Evolutionary conservation across 345 rosid species (phyloP).

Genomic region (Ceriops decandra): DNA sequence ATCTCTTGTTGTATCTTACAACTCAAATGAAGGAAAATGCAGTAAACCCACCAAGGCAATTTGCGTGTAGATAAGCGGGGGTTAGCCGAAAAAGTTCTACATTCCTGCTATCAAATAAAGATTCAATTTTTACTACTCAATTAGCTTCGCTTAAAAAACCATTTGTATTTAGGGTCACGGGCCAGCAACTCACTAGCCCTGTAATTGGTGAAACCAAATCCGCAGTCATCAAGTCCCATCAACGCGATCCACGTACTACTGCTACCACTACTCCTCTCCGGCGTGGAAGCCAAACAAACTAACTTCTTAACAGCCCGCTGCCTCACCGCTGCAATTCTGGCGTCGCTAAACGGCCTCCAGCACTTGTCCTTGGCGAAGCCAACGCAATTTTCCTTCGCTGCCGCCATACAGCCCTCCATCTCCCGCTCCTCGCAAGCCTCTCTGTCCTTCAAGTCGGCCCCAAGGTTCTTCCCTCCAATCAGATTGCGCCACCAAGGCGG

Average conservation of each 20-base stretch:
- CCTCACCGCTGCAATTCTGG: constrained; percentile 47
- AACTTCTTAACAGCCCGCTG: constrained; percentile 30
- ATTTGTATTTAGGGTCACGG: constrained; percentile 10
- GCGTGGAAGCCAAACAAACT: constrained; percentile 44
- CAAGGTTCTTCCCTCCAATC: constrained; percentile 22
- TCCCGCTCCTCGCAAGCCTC: constrained; percentile 78
- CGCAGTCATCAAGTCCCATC: constrained; percentile 24
- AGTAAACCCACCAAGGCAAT: too few species aligned
- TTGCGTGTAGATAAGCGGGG: too few species aligned
- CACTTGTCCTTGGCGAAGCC: constrained; percentile 62
- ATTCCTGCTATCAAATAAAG: too few species aligned
- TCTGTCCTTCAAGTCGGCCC: constrained; percentile 46
- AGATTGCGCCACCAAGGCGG: constrained; percentile 74
- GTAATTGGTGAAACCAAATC: constrained; percentile 25
- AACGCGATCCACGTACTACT: constrained; percentile 23
- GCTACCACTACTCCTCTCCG: constrained; percentile 15
- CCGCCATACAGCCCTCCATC: constrained; percentile 56
- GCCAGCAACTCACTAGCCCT: constrained; percentile 47
- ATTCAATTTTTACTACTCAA: not conserved
- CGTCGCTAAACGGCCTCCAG: constrained; percentile 48
- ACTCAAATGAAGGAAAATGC: too few species aligned
- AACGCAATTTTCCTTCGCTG: constrained; percentile 59
- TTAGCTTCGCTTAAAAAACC: constrained; percentile 12
- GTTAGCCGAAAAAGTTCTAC: too few species aligned
- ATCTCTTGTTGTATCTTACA: too few species aligned